Evolutionary conservation across 129 eudicot species (phyloP), one percentile per base, ranked within the genome.

Genomic region (Cynara cardunculus): DNA sequence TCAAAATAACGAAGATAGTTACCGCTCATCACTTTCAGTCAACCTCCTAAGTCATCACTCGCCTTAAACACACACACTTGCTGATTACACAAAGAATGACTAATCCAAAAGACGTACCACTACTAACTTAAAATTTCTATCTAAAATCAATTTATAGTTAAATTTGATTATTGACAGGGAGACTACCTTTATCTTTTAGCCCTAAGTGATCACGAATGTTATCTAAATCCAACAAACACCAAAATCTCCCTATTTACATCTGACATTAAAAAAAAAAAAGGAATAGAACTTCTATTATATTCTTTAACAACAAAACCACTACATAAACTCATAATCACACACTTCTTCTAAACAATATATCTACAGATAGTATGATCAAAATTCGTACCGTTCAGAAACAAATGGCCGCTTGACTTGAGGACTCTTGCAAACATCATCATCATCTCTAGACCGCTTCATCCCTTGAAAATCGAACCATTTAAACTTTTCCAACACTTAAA

Each of bases 371-470:
- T 46, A 64, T 22, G 14, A 64, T 64, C 69, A 49, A 74, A 62
- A 82, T 82, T 85, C 80, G 13, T 83, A 94, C 98, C 81, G 81
- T 80, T 94, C 97, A 37, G 86, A 89, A 35, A 84, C 85, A n/a
- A 87, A 32, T 7, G 96, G 86, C 26, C 87, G 87, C 83, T 87
- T 90, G 68, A 86, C 81, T 82, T 90, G 94, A 80, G 93, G 78
- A 79, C 87, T 87, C 87, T 64, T 41, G 61, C 73, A 87, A 31
- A 68, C 89, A 83, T 88, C 96, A 74, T 90, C 98, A 80, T 89
- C 84, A 78, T 89, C 87, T 92, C 99, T 92, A 93, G 87, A 86
- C 93, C 92, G 90, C 85, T 83, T 77, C 87, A 73, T 78, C 56
- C 73, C 80, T 73, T 39, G 74, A 79, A 26, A 73, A 68, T 44